Base-by-base conservation (phyloP, 2,329 filamentous ascomycete genomes). In the Coleophoma crateriformis region DNA sequence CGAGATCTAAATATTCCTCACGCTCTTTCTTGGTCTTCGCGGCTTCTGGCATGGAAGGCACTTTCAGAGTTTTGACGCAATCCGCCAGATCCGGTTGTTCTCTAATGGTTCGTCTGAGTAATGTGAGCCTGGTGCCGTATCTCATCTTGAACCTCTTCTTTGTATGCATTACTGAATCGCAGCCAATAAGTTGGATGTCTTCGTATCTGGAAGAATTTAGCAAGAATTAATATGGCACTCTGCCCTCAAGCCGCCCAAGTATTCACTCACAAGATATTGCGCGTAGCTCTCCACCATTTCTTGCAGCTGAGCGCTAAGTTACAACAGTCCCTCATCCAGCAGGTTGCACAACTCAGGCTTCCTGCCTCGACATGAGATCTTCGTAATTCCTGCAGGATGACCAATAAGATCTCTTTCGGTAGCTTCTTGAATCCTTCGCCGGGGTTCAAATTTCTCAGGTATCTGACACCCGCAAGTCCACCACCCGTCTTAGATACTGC, bases 291-390 rank as follows among this genome's bases (percentile, higher is more conserved):
- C 57, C 74, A 68, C 67, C 77, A 76, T 57, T 76, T 81, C 53
- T 71, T 72, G 14, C 73, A 76, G 35, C 71, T 69, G 11, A 79
- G 50, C 11, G 74, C 71, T 38, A 83, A 61, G 39, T 72, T 73
- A 55, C 74, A 77, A 32, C 76, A 65, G 57, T 85, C 81, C 45
- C 82, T 72, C 78, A 82, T 82, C 77, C 78, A 83, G 62, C 82
- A 85, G 15, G 82, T 84, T 14, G 79, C 73, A 60, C 82, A 85
- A 63, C 79, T 82, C 33, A 67, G 65, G 54, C 73, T 77, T 3
- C 67, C 66, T 13, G 65, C 59, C 7, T 63, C 65, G 12, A 83
- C 60, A 59, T 85, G 82, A 13, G 73, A 61, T 35, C 69, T 66
- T 59, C 73, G 77, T 15, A 85, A 64, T 48, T 76, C 71, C 37